These are phyloP conservation scores for Graphilbum sp. DNA, from an alignment of 2,329 filamentous ascomycete species.

Conservation along the genomic window DNA sequence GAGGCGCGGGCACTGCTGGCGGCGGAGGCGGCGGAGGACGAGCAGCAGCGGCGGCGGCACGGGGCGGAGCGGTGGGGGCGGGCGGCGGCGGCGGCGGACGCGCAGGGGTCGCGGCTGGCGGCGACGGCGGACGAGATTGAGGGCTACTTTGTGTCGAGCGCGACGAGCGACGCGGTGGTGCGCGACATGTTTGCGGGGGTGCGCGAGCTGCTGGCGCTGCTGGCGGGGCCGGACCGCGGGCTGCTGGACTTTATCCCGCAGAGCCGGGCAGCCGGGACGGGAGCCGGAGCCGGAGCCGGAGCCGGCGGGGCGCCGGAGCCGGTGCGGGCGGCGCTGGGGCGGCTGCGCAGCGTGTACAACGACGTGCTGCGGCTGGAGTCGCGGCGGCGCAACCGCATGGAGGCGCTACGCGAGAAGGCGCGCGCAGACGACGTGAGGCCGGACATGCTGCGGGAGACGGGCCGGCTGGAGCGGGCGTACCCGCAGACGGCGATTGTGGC, in stretches of 20 bases:
- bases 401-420: constrained; percentile 61
- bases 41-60: constrained; percentile 56
- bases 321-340: constrained; percentile 63
- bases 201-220: constrained; percentile 56
- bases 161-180: constrained; percentile 42
- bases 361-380: constrained; percentile 75
- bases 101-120: constrained; percentile 53
- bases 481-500: constrained; percentile 73
- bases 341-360: constrained; percentile 65
- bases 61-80: constrained; percentile 79
- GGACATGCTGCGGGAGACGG: constrained; percentile 68
- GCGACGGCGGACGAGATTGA: constrained; percentile 63
- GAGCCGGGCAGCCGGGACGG: constrained; percentile 36
- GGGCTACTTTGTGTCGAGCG: constrained; percentile 59
- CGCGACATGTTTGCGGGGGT: constrained; percentile 64
- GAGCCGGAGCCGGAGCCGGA: too few species aligned
- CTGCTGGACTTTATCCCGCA: constrained; percentile 83
- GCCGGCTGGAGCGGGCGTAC: constrained; percentile 70
- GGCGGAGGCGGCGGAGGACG: constrained; percentile 72
- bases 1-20: constrained; percentile 67
- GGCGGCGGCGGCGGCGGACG: constrained; percentile 50
- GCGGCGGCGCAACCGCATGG: constrained; percentile 61
- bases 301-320: constrained; percentile 63
- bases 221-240: constrained; percentile 58
- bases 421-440: constrained; percentile 78